Conservation (phyloP, 345 rosid species). For the Populus deltoides region DNA sequence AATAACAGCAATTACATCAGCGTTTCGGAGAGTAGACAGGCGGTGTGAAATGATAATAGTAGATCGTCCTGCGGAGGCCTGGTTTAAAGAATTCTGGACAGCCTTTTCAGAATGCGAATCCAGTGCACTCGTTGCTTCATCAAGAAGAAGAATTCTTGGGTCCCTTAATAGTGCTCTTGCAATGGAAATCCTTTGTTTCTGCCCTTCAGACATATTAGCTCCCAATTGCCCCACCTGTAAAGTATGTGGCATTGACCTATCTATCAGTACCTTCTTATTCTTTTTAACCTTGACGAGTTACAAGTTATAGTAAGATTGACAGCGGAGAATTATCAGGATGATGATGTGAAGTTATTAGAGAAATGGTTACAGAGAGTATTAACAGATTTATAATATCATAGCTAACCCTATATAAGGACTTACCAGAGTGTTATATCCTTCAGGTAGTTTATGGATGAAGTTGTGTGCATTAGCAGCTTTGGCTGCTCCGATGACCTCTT, state of each 20-base stretch:
- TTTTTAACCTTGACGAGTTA: no score
- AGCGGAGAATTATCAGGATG: no score
- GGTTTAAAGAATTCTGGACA: conserved; percentile 35
- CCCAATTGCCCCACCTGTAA: conserved; percentile 1
- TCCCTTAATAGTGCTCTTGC: conserved; percentile 12
- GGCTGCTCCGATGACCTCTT: conserved; percentile 25
- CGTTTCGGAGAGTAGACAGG: conserved; percentile 25
- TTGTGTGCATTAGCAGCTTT: conserved; percentile 35
- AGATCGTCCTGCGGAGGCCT: conserved; percentile 26
- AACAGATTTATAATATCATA: no score
- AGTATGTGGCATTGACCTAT: not conserved
- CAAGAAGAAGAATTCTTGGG: conserved; percentile 19
- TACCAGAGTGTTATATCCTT: conserved; percentile 28
- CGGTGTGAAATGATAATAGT: conserved; percentile 28
- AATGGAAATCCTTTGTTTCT: conserved; percentile 11
- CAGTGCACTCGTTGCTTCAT: conserved; percentile 39
- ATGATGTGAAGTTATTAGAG: no score
- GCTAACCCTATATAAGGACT: not conserved
- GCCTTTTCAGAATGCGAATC: conserved; percentile 33
- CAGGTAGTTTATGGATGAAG: conserved; percentile 27
- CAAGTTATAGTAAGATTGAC: no score
- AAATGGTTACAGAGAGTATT: no score
- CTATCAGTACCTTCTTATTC: no score
- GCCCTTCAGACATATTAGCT: conserved; percentile 8
- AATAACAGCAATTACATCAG: conserved; percentile 39